These are phyloP conservation scores for Leccinellum luteum DNA, from an alignment of 768 basidiomycete species.

Conservation along the genomic window DNA sequence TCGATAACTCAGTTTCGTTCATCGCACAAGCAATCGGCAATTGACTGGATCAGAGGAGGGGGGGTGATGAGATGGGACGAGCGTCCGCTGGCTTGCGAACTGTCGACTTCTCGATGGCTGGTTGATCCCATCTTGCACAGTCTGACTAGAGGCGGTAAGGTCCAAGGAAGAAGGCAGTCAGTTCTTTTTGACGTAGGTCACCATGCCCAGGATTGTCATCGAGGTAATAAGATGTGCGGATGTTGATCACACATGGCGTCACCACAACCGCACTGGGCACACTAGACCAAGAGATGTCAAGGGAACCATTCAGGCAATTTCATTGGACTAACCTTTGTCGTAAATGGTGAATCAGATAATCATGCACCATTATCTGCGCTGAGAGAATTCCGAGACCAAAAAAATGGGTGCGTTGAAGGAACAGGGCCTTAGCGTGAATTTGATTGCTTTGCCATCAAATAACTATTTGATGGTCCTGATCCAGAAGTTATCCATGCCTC, in stretches of 20 bases:
- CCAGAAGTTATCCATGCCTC: constrained; percentile 66
- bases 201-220: constrained; percentile 29
- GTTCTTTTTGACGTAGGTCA: constrained; percentile 5
- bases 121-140: constrained; percentile 49
- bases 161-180: constrained; percentile 13
- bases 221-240: constrained; percentile 38
- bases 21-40: constrained; percentile 11
- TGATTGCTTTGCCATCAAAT: constrained; percentile 82
- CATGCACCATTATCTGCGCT: constrained; percentile 40
- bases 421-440: constrained; percentile 38
- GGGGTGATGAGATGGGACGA: constrained; percentile 18
- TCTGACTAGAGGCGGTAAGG: too few species aligned
- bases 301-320: constrained; percentile 25
- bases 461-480: constrained; percentile 79
- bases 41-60: constrained; percentile 38
- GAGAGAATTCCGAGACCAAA: constrained; percentile 32
- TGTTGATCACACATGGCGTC: constrained; percentile 55
- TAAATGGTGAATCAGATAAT: constrained; percentile 52
- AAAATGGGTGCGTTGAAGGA: constrained; percentile 32
- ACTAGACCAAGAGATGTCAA: constrained; percentile 58
- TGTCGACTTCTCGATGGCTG: constrained; percentile 36
- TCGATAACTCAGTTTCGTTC: constrained; percentile 17
- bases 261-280: constrained; percentile 63
- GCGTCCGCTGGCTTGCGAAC: constrained; percentile 11
- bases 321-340: constrained; percentile 53